Conservation (phyloP, 306 rosid species). For the Herpetospermum pedunculosum region DNA sequence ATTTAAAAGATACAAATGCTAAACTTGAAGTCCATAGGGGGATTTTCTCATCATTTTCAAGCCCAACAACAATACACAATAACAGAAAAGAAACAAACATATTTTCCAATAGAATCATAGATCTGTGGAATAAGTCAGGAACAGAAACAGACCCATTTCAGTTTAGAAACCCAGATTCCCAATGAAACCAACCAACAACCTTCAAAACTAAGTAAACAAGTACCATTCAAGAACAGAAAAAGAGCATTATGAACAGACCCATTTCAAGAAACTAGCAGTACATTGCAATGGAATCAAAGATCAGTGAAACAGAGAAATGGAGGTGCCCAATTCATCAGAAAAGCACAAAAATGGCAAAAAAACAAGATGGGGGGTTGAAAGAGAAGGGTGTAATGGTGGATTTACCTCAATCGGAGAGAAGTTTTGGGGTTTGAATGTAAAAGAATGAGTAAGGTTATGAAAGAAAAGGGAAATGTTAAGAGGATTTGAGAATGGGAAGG, state of each 20-base stretch:
- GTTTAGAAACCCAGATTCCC: background rate
- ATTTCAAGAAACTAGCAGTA: background rate
- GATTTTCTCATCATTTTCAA: background rate
- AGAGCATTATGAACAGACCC: conserved; percentile 4
- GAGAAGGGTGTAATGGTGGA: background rate
- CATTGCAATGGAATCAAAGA: background rate
- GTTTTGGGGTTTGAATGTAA: background rate
- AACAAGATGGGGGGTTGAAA: background rate
- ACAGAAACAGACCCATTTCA: background rate
- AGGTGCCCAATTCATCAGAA: background rate
- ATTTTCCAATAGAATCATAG: background rate
- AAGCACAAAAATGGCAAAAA: background rate
- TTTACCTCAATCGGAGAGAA: background rate
- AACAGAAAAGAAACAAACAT: background rate
- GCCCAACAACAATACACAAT: background rate
- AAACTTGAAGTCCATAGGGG: background rate
- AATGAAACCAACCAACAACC: background rate
- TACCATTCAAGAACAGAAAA: background rate
- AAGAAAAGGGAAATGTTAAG: background rate
- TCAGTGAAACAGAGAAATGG: background rate
- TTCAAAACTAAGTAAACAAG: background rate
- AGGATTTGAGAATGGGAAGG: background rate
- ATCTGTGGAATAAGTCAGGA: background rate
- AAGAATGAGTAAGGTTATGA: background rate
- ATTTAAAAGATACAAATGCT: background rate